phyloP scores from a whole-genome alignment of 2,329 filamentous ascomycete genomes.

The Cercospora sp. region DNA sequence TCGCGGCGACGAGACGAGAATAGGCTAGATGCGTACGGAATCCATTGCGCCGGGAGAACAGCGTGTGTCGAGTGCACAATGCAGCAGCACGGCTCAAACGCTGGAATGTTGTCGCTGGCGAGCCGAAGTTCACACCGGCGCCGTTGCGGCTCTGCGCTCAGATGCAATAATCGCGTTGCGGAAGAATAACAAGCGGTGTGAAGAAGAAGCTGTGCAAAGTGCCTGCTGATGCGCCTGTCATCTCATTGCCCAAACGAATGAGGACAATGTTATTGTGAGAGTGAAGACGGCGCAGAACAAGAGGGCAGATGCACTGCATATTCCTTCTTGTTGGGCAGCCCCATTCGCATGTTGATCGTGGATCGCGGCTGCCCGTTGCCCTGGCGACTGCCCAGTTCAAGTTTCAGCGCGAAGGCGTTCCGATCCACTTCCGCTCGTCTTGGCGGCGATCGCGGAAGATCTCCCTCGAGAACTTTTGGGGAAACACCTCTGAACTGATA shows the following conservation, averaged over 20 bases:
- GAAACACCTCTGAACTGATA: not conserved
- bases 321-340: constrained; percentile 4
- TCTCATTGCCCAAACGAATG: constrained; percentile 14
- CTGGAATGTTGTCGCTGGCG: constrained; percentile 21
- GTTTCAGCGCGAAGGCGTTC: not conserved
- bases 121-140: constrained; percentile 10
- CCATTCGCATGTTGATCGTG: constrained; percentile 1
- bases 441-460: constrained; percentile 6
- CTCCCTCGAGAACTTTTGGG: not conserved
- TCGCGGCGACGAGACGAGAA: constrained; percentile 5
- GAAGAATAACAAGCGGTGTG: constrained; percentile 4
- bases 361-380: constrained; percentile 6
- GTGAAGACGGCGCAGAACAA: constrained; percentile 7
- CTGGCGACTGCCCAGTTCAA: not conserved
- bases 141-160: constrained; percentile 12
- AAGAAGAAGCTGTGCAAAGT: constrained; percentile 13
- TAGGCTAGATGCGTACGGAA: constrained; percentile 23
- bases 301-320: constrained; percentile 11
- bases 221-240: constrained; percentile 13
- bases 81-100: constrained; percentile 11
- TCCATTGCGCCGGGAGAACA: constrained; percentile 23
- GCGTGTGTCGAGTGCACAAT: constrained; percentile 14
- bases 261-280: constrained; percentile 2
- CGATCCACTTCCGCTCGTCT: not conserved
- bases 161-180: not conserved